Evolutionary conservation across 768 basidiomycete genomes (phyloP).

Genomic region (Auricularia sp.): DNA sequence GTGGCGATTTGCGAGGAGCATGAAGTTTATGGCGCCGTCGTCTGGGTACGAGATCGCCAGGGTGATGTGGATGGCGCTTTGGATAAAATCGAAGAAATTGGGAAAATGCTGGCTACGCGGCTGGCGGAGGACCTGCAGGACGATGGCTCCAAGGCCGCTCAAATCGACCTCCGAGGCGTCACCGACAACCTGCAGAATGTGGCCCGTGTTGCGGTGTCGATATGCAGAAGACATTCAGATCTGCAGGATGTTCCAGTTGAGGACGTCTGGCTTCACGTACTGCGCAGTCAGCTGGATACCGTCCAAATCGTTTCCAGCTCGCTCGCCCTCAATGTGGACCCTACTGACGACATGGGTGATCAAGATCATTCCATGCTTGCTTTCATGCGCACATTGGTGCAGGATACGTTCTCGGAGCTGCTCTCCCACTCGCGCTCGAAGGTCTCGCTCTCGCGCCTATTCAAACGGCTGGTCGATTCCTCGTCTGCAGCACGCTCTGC

Average conservation of each 20-base stretch:
- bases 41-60: constrained; percentile 67
- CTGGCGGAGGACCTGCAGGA: constrained; percentile 7
- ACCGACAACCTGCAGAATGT: constrained; percentile 48
- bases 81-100: constrained; percentile 41
- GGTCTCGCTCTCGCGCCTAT: constrained; percentile 84
- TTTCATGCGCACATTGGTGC: constrained; percentile 62
- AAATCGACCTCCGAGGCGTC: constrained; percentile 21
- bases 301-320: constrained; percentile 56
- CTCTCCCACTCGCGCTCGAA: constrained; percentile 73
- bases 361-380: constrained; percentile 31
- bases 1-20: constrained; percentile 56
- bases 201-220: constrained; percentile 46
- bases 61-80: constrained; percentile 60
- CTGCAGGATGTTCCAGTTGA: constrained; percentile 41
- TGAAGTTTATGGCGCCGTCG: constrained; percentile 59
- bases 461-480: constrained; percentile 82
- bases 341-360: constrained; percentile 8
- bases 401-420: constrained; percentile 72
- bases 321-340: constrained; percentile 10
- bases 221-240: constrained; percentile 64
- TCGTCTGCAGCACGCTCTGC: constrained; percentile 39
- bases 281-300: constrained; percentile 70
- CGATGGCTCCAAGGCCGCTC: constrained; percentile 6
- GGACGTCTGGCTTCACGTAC: constrained; percentile 82
- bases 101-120: constrained; percentile 6